Evolutionary conservation across 164 flowering plant species (phyloP), one percentile per base, ranked within the genome.

Genomic region (Houttuynia cordata): DNA sequence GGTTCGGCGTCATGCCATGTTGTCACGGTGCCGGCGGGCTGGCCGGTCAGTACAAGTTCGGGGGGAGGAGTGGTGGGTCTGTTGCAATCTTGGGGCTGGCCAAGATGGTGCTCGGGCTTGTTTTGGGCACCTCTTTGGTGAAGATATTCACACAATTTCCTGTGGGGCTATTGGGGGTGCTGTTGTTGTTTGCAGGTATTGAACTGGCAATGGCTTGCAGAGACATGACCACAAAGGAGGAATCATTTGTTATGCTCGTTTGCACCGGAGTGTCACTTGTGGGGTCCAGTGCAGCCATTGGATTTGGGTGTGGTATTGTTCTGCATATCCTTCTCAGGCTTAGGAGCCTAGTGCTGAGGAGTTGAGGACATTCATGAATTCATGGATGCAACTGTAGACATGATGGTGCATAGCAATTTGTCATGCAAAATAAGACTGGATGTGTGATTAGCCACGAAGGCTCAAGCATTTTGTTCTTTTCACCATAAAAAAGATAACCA

Each of bases 1-100:
- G n/a, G n/a, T n/a, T n/a, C 62, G 96, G 92, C 10, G 92, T 92
- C 19, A 80, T 86, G 88, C 96, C 96, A 0, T 66, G 80, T 58
- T 88, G 96, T 73, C 96, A 88, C 59, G 91, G 96, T 1, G 96
- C 96, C 0, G 96, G 96, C 0, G 96, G 96, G 49, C 72, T 85
- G 10, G 91, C 96, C 0, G 96, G 96, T 49, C 96, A 88, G 76
- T 88, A 87, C 70, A 83, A 83, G 68, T 87, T 90, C 63, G 95
- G 97, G 3, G 94, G 92, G 1, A 76, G 94, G 74, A 82, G 87
- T 60, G 97, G 97, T 7, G 94, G 75, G 12, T 80, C 88, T 64
- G 97, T 90, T 58, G 91, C 85, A 1, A 25, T 85, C 24, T 72
- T 90, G 8, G 97, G 97, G 12, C 68, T 66, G 23, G 82, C 79